phyloP scores from a whole-genome alignment of 2,329 filamentous ascomycete genomes.

The Chaetomiaceae sp. region DNA sequence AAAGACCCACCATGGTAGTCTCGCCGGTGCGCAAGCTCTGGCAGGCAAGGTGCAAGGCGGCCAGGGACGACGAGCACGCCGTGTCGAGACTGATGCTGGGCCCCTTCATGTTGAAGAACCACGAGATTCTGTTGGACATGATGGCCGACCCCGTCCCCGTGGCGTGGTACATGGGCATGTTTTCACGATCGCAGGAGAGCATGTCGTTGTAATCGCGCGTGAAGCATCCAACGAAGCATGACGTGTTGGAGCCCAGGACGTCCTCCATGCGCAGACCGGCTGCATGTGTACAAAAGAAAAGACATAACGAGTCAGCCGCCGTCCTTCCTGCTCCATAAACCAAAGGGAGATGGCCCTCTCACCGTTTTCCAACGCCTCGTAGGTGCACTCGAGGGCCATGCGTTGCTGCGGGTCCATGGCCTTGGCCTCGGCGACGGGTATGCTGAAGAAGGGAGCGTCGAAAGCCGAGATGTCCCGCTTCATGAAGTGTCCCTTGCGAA shows the following conservation, averaged over 20 bases:
- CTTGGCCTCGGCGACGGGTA: background rate
- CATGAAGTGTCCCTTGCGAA: background rate
- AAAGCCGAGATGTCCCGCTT: background rate
- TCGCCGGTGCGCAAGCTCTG: background rate
- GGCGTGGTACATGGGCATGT: conserved; percentile 27
- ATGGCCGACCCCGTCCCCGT: conserved; percentile 35
- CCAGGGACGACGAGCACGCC: conserved; percentile 15
- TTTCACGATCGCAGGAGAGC: conserved; percentile 21
- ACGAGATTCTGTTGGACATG: conserved; percentile 23
- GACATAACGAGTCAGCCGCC: too few species aligned
- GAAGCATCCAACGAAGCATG: conserved; percentile 30
- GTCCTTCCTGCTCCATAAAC: too few species aligned
- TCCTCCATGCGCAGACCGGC: conserved; percentile 29
- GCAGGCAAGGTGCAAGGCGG: background rate
- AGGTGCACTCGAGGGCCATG: conserved; percentile 57
- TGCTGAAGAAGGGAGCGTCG: background rate
- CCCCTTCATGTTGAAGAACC: conserved; percentile 21
- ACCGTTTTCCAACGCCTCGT: conserved; percentile 65
- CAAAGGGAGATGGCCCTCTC: too few species aligned
- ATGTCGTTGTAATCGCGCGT: background rate
- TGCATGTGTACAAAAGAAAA: too few species aligned
- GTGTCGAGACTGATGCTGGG: conserved; percentile 19
- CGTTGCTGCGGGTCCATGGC: conserved; percentile 58
- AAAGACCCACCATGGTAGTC: conserved; percentile 25
- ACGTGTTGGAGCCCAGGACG: conserved; percentile 29